Conservation (phyloP, 2,329 filamentous ascomycete genomes). For the Aspergillus japonicus region DNA sequence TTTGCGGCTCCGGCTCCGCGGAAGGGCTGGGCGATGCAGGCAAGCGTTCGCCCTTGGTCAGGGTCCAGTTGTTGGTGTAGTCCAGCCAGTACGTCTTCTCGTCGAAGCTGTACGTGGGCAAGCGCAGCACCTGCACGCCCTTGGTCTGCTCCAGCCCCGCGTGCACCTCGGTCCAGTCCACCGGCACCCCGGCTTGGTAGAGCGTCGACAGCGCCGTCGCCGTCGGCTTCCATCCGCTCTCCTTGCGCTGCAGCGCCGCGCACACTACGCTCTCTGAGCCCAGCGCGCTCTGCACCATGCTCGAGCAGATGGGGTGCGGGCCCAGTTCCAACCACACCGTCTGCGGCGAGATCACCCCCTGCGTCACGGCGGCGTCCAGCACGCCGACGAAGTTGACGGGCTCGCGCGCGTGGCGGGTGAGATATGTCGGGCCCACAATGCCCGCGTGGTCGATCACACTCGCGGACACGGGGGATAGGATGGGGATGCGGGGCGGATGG, state of each 20-base stretch:
- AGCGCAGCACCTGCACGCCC: constrained; percentile 57
- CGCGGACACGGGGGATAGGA: constrained; percentile 67
- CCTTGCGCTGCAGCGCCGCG: constrained; percentile 62
- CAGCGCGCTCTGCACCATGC: constrained; percentile 66
- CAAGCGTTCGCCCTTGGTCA: constrained; percentile 61
- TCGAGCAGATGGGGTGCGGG: constrained; percentile 68
- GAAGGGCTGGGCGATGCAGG: too few species aligned
- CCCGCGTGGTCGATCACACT: too few species aligned
- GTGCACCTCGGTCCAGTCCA: constrained; percentile 72
- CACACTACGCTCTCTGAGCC: constrained; percentile 55
- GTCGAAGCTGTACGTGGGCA: constrained; percentile 69
- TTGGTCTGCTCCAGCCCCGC: constrained; percentile 53
- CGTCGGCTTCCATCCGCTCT: constrained; percentile 65
- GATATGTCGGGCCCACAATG: constrained; percentile 59
- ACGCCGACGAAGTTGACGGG: constrained; percentile 68
- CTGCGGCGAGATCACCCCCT: constrained; percentile 45
- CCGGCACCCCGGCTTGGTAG: constrained; percentile 60
- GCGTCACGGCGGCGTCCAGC: constrained; percentile 55
- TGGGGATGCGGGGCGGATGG: constrained; percentile 57
- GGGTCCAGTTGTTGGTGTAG: constrained; percentile 69
- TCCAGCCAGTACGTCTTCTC: constrained; percentile 72
- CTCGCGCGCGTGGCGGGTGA: constrained; percentile 64
- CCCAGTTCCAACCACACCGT: constrained; percentile 72
- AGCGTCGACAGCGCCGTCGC: constrained; percentile 58
- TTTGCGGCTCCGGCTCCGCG: too few species aligned